A percentile compares a stretch with the other conserved stretches of the same genome.
phyloP scores from a whole-genome alignment of 768 basidiomycete genomes.

The Infundibulicybe gibba region DNA sequence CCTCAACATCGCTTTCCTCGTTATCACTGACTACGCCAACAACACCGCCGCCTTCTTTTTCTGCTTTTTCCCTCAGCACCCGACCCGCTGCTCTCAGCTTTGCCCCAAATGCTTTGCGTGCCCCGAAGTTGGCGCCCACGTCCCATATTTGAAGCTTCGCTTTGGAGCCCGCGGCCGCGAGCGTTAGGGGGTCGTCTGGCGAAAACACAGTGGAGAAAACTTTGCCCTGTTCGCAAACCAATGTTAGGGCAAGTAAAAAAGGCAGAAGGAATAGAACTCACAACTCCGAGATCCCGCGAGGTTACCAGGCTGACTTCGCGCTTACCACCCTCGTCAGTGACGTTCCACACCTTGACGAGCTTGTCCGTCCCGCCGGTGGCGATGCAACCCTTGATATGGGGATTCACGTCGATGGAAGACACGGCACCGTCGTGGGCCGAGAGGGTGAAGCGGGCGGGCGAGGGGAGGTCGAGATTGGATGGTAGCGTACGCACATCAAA shows the following conservation, averaged over 20 bases:
- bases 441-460: slow-evolving; percentile 80
- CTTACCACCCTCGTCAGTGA: slow-evolving; percentile 66
- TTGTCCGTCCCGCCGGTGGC: slow-evolving; percentile 96
- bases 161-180: slow-evolving; percentile 93
- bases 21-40: slow-evolving; percentile 67
- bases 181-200: slow-evolving; percentile 89
- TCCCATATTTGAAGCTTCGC: slow-evolving; percentile 97
- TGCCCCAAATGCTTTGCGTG: slow-evolving; percentile 75
- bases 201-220: slow-evolving; percentile 92
- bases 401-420: slow-evolving; percentile 87
- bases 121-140: slow-evolving; percentile 78
- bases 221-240: slow-evolving; percentile 65
- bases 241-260: slow-evolving; percentile 1
- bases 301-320: slow-evolving; percentile 79
- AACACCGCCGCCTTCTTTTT: slow-evolving; percentile 56
- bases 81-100: slow-evolving; percentile 76
- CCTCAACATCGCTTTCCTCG: slow-evolving; percentile 60
- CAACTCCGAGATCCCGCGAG: slow-evolving; percentile 87
- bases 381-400: slow-evolving; percentile 85
- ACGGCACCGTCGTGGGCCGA: slow-evolving; percentile 91
- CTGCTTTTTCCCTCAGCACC: slow-evolving; percentile 58
- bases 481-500: slow-evolving; percentile 88
- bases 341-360: slow-evolving; percentile 94
- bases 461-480: slow-evolving; percentile 57
- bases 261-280: slow-evolving; percentile 32